A percentile compares a stretch with the other conserved stretches of the same genome.
These are phyloP conservation scores for Bertia moriformis DNA, from an alignment of 2,329 filamentous ascomycete genomes.

Conservation along the genomic window DNA sequence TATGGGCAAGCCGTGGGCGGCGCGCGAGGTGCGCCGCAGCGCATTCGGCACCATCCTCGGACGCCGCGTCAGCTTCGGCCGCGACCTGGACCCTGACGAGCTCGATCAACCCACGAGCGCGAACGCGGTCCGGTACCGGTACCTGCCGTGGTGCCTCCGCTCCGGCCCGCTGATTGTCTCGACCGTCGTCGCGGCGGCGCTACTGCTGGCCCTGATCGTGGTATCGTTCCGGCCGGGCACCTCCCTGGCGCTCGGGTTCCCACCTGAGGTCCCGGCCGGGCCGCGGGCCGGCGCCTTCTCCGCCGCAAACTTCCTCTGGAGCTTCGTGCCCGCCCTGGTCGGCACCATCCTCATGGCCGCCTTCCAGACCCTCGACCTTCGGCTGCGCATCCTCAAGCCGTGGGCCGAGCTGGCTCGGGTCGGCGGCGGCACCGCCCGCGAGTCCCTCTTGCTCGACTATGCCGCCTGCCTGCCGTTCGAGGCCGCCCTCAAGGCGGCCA, in stretches of 20 bases:
- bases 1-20: not conserved
- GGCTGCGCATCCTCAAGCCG: slow-evolving; percentile 51
- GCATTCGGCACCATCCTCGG: slow-evolving; percentile 12
- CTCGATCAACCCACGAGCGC: slow-evolving; percentile 33
- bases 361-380: slow-evolving; percentile 53
- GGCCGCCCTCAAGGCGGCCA: slow-evolving; percentile 37
- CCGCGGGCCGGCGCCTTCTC: slow-evolving; percentile 58
- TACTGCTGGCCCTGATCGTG: slow-evolving; percentile 59
- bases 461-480: slow-evolving; percentile 49
- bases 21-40: not conserved
- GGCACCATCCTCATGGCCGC: slow-evolving; percentile 53
- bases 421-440: slow-evolving; percentile 45
- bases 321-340: slow-evolving; percentile 55
- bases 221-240: slow-evolving; percentile 64
- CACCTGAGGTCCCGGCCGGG: slow-evolving; percentile 47
- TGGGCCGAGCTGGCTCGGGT: slow-evolving; percentile 47
- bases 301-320: slow-evolving; percentile 75
- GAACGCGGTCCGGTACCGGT: slow-evolving; percentile 41
- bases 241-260: slow-evolving; percentile 55
- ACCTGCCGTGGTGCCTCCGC: slow-evolving; percentile 65
- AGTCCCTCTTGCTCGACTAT: slow-evolving; percentile 58
- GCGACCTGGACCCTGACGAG: slow-evolving; percentile 14
- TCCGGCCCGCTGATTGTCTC: slow-evolving; percentile 52
- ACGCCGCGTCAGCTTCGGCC: slow-evolving; percentile 8
- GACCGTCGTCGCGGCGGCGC: slow-evolving; percentile 39